A percentile compares a stretch with the other conserved stretches of the same genome.
Evolutionary conservation across 345 rosid genomes (phyloP).

Genomic region (Nasturtium officinale): DNA sequence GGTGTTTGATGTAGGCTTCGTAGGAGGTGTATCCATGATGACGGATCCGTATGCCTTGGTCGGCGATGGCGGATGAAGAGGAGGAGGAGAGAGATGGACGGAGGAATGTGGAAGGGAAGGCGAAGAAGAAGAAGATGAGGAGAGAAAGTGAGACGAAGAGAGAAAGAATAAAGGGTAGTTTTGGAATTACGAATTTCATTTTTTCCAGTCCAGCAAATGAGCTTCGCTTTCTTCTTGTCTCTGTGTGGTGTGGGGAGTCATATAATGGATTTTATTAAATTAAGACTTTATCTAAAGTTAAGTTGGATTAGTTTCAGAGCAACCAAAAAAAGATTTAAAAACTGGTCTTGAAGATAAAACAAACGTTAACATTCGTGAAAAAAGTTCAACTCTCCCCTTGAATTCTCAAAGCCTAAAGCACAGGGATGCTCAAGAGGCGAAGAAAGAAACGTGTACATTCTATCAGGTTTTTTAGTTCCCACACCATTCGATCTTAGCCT

Average conservation of each 20-base stretch:
- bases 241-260: background rate
- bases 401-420: conserved; percentile 36
- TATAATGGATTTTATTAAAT: background rate
- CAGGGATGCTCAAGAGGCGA: conserved; percentile 7
- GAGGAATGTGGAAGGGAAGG: conserved; percentile 39
- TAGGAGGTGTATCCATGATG: conserved; percentile 71
- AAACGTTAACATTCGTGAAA: conserved; percentile 1
- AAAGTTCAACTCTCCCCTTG: conserved; percentile 27
- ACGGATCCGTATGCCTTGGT: conserved; percentile 61
- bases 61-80: background rate
- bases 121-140: conserved; percentile 46
- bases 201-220: background rate
- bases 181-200: conserved; percentile 43
- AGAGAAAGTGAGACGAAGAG: conserved; percentile 48
- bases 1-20: conserved; percentile 85
- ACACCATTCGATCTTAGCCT: conserved; percentile 12
- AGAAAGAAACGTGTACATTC: conserved; percentile 26
- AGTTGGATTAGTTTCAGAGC: background rate
- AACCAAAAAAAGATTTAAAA: background rate
- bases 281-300: conserved; percentile 1
- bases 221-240: conserved; percentile 2
- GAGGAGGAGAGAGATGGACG: conserved; percentile 14
- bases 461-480: conserved; percentile 5
- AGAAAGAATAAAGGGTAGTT: conserved; percentile 46
- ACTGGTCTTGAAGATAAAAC: background rate